Percentiles rank a stretch among this genome's conserved stretches.
phyloP scores from a whole-genome alignment of 352 stramenopile genomes.

The Aphanomyces cochlioides region DNA sequence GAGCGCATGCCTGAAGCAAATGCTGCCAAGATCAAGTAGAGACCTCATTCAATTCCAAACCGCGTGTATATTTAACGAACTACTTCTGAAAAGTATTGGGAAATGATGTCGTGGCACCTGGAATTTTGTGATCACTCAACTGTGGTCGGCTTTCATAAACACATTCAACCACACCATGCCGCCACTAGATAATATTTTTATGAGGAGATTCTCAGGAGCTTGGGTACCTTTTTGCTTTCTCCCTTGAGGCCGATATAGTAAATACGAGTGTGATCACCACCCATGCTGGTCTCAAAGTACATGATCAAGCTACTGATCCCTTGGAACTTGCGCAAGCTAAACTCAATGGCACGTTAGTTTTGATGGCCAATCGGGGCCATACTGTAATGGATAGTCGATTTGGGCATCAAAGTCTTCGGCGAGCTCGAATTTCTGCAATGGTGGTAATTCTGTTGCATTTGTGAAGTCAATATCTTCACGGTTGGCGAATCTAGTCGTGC shows the following conservation, averaged over 20 bases:
- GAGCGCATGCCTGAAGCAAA: constrained; percentile 98
- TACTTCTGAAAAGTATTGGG: constrained; percentile 10
- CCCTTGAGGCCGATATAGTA: constrained; percentile 87
- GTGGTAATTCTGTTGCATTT: constrained; percentile 68
- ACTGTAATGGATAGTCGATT: constrained; percentile 82
- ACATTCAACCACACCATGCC: constrained; percentile 76
- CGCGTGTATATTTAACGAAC: constrained; percentile 22
- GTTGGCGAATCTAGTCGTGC: constrained; percentile 56
- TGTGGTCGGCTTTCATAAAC: constrained; percentile 81
- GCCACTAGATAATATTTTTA: constrained; percentile 46
- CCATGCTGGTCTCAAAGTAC: constrained; percentile 73
- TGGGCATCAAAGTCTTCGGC: constrained; percentile 58
- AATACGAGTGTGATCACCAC: constrained; percentile 64
- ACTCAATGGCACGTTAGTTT: too few relatives aligned
- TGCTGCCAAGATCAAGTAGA: constrained; percentile 83
- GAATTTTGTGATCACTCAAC: constrained; percentile 72
- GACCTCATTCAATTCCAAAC: neutral
- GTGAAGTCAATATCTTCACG: constrained; percentile 85
- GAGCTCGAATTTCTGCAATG: constrained; percentile 72
- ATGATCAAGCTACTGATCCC: constrained; percentile 76
- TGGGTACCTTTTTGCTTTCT: constrained; percentile 75
- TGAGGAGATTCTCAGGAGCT: constrained; percentile 23
- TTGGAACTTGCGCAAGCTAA: constrained; percentile 82
- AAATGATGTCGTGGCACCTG: constrained; percentile 41
- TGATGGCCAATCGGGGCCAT: constrained; percentile 2